phyloP scores from a whole-genome alignment of 768 basidiomycete genomes.

The Mycena olivaceomarginata region DNA sequence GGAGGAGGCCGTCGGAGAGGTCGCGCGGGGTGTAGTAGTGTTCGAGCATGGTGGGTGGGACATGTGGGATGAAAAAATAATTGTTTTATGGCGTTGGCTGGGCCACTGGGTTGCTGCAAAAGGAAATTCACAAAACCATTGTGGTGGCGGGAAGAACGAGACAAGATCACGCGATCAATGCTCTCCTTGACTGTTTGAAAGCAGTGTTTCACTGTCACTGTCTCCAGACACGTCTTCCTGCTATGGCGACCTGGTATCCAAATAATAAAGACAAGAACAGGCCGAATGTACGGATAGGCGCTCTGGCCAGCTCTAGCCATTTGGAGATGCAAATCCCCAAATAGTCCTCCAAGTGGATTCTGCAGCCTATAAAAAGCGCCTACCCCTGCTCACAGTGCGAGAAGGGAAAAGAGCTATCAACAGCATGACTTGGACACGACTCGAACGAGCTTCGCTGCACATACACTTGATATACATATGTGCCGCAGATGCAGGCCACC shows the following conservation, averaged over 20 bases:
- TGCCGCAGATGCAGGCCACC: conserved; percentile 6
- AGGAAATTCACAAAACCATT: neutral
- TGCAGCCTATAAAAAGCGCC: no score
- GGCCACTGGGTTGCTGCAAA: neutral
- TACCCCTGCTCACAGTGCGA: no score
- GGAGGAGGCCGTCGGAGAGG: neutral
- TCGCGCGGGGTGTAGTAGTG: conserved; percentile 38
- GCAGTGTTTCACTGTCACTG: no score
- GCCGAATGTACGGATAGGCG: no score
- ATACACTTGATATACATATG: neutral
- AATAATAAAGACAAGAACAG: no score
- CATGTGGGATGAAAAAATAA: neutral
- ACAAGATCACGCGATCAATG: neutral
- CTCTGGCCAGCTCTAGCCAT: no score
- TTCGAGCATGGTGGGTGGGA: conserved; percentile 32
- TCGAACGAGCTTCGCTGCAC: conserved; percentile 10
- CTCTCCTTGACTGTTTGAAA: no score
- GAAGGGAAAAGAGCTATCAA: neutral
- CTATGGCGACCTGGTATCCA: neutral
- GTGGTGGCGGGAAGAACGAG: neutral
- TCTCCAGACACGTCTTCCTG: neutral
- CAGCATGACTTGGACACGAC: neutral
- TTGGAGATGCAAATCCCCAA: no score
- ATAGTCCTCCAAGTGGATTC: no score
- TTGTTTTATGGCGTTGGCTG: neutral